Evolutionary conservation across 495 filamentous ascomycete genomes (phyloP).

Genomic region (Aspergillus indologenus): DNA sequence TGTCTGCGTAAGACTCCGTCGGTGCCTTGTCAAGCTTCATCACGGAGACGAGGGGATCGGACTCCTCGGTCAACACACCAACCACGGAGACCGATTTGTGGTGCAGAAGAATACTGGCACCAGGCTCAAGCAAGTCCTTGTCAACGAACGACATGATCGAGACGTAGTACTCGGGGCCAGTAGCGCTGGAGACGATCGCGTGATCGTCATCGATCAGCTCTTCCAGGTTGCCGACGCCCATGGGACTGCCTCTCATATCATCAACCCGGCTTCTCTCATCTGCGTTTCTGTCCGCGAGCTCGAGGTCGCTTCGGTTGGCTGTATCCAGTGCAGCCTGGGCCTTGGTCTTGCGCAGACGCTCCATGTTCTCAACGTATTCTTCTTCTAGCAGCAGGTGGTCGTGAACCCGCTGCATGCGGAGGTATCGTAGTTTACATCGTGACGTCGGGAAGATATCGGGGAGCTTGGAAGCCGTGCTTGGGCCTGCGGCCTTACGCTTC

Average conservation of each 20-base stretch:
- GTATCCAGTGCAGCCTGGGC: constrained; percentile 66
- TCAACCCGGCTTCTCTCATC: constrained; percentile 95
- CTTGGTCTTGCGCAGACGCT: constrained; percentile 88
- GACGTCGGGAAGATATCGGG: constrained; percentile 92
- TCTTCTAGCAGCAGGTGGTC: constrained; percentile 96
- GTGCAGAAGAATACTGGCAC: constrained; percentile 91
- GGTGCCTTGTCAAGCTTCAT: constrained; percentile 99
- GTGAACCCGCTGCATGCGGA: constrained; percentile 98
- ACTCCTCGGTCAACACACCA: constrained; percentile 93
- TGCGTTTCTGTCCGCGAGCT: constrained; percentile 68
- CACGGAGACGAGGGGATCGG: constrained; percentile 92
- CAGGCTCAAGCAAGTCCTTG: constrained; percentile 96
- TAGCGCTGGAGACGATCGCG: constrained; percentile 95
- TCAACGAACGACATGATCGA: constrained; percentile 99
- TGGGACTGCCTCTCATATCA: constrained; percentile 97
- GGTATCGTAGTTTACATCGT: constrained; percentile 91
- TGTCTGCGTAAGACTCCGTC: constrained; percentile 97
- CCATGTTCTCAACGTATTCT: constrained; percentile 98
- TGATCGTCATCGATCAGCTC: constrained; percentile 99
- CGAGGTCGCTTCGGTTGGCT: constrained; percentile 40
- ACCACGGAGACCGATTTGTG: constrained; percentile 98
- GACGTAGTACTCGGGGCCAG: constrained; percentile 98
- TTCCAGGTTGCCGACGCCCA: constrained; percentile 97
- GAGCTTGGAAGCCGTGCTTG: constrained; percentile 90
- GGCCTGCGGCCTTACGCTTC: constrained; percentile 91